A percentile compares a stretch with the other conserved stretches of the same genome.
Evolutionary conservation across 768 basidiomycete genomes (phyloP).

Genomic region (Rhodocollybia butyracea): DNA sequence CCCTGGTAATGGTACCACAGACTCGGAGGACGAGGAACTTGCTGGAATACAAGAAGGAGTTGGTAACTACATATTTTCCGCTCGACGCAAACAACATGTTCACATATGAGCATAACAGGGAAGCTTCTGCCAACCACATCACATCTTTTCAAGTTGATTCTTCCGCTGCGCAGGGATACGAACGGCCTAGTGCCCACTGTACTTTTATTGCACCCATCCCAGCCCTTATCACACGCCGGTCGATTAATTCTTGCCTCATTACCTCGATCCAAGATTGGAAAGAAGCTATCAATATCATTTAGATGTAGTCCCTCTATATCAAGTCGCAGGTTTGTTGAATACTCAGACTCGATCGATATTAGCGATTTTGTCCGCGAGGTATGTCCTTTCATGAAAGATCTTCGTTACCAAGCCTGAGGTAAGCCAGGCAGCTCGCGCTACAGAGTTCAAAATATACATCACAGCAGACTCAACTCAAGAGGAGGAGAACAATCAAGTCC

Average conservation of each 20-base stretch:
- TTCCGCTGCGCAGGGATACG: constrained; percentile 44
- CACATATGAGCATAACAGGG: constrained; percentile 28
- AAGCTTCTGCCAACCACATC: constrained; percentile 61
- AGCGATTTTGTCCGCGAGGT: constrained; percentile 65
- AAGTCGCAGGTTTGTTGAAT: constrained; percentile 27
- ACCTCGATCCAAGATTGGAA: constrained; percentile 15
- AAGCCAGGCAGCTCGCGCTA: constrained; percentile 52
- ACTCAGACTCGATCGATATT: constrained; percentile 63
- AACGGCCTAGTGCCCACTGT: constrained; percentile 37
- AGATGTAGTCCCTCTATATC: constrained; percentile 32
- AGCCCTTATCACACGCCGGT: constrained; percentile 63
- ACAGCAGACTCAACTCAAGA: constrained; percentile 11
- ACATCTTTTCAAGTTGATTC: constrained; percentile 63
- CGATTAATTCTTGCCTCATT: constrained; percentile 51
- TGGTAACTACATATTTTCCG: constrained; percentile 25
- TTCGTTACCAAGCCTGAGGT: no score
- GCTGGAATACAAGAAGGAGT: constrained; percentile 27
- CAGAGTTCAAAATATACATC: constrained; percentile 50
- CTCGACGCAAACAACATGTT: neutral
- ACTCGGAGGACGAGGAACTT: constrained; percentile 16
- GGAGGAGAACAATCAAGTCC: constrained; percentile 12
- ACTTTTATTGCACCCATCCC: constrained; percentile 65
- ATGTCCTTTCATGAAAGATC: no score
- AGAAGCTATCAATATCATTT: constrained; percentile 35
- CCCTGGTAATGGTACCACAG: constrained; percentile 5